Conservation (phyloP, 306 rosid species). For the Ziziphus jujuba region DNA sequence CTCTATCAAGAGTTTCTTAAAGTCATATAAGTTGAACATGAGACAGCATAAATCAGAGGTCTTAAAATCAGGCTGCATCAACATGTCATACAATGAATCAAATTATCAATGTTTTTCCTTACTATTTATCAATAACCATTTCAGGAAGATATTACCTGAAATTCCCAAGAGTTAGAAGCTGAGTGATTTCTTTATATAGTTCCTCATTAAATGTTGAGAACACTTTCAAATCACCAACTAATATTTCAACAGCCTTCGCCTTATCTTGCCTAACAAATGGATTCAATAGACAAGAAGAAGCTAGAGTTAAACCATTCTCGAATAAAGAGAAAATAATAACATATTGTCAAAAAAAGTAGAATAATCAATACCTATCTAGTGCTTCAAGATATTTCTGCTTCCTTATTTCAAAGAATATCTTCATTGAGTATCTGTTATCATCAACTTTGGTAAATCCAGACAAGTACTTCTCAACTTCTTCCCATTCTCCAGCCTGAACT, state of each 20-base stretch:
- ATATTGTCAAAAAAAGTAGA: conserved; percentile 14
- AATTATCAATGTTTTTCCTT: background rate
- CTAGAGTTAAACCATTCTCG: conserved; percentile 16
- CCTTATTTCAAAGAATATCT: conserved; percentile 83
- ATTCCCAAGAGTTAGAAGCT: conserved; percentile 69
- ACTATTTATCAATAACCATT: background rate
- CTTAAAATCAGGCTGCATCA: background rate
- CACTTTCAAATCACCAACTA: conserved; percentile 71
- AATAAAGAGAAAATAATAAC: conserved; percentile 9
- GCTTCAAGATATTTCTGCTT: conserved; percentile 96
- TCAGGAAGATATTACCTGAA: conserved; percentile 61
- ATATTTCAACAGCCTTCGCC: conserved; percentile 72
- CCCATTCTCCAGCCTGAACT: conserved; percentile 91
- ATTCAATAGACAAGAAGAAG: conserved; percentile 13
- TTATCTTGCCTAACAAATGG: conserved; percentile 58
- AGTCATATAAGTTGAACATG: background rate
- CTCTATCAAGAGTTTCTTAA: background rate
- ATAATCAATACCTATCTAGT: conserved; percentile 69
- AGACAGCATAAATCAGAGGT: conserved; percentile 6
- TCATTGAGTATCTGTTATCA: conserved; percentile 89
- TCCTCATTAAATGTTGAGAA: conserved; percentile 81
- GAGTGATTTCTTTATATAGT: conserved; percentile 82
- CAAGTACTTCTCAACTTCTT: conserved; percentile 84
- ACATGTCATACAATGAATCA: conserved; percentile 1
- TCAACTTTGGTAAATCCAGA: conserved; percentile 83